Evolutionary conservation across 1,284 basidiomycete genomes (phyloP), one percentile per base, ranked within the genome.

Genomic region (Schizophyllum commune): DNA sequence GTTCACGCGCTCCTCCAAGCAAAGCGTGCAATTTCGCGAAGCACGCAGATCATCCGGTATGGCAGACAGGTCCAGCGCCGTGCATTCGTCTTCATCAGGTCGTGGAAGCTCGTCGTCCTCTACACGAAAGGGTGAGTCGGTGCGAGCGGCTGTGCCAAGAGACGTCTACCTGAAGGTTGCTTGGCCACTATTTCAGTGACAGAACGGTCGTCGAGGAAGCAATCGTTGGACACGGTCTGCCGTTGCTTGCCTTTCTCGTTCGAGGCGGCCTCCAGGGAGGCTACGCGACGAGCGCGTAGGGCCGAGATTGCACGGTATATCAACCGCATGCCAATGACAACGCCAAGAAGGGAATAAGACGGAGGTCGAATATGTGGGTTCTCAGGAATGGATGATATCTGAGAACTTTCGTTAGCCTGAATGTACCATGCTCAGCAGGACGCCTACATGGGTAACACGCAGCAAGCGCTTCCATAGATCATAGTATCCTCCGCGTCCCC

Each of bases 331-430:
- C 79, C 76, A 59, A 95, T 83, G 58, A 96, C 77, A 39, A 94
- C 74, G 6, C 92, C 94, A 4, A 96, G 79, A 5, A 95, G 75
- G 32, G 92, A 90, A 72, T 95, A 96, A 19, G 93, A 93, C 4
- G 92, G 89, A 5, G 88, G 84, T 60, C 85, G 82, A 9, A 79
- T 76, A 69, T 91, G 85, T 5, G 89, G 88, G 63, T 89, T 81
- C 65, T 85, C 80, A 1, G 88, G 86, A 67, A 82, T 77, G 60
- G 84, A 79, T 47, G 93, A 92, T 55, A 94, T 74, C 93, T 95
- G 53, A 62, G 60, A 34, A 20, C 19, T 11, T 13, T 47, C 47
- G 21, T 56, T 51, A 58, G 64, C 17, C 56, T 47, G 52, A 32
- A 33, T 19, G 4, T 22, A 19, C 32, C 7, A 22, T 62, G 8